These are phyloP conservation scores for Sutorius eximius DNA, from an alignment of 1,284 basidiomycete species.

Conservation along the genomic window DNA sequence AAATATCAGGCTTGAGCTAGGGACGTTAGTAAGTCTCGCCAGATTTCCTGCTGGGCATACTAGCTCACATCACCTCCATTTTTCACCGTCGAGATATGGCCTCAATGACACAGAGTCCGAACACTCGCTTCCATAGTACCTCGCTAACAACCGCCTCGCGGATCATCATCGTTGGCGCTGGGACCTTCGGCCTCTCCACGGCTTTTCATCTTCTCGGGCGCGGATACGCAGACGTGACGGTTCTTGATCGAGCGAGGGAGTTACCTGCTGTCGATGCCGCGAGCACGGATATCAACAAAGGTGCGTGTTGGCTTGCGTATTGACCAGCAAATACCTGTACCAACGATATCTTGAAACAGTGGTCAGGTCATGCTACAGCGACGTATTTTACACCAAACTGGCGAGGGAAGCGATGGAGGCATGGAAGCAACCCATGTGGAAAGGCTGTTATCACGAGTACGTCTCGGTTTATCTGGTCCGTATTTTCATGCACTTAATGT, in stretches of 20 bases:
- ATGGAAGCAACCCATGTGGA: slow-evolving; percentile 73
- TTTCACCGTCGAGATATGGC: slow-evolving; percentile 9
- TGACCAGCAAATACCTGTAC: background rate
- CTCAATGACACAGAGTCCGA: background rate
- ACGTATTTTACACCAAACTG: slow-evolving; percentile 67
- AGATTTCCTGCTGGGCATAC: too few species aligned
- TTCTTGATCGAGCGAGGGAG: slow-evolving; percentile 66
- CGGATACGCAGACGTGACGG: slow-evolving; percentile 67
- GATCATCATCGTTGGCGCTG: slow-evolving; percentile 79
- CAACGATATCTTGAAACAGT: slow-evolving; percentile 41
- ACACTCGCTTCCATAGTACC: background rate
- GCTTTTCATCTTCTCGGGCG: slow-evolving; percentile 72
- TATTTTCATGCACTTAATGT: background rate
- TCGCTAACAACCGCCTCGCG: slow-evolving; percentile 10
- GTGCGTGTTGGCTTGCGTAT: slow-evolving; percentile 38
- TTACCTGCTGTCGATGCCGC: slow-evolving; percentile 80
- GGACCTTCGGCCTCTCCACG: slow-evolving; percentile 84
- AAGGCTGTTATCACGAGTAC: slow-evolving; percentile 79
- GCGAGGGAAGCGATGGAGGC: slow-evolving; percentile 69
- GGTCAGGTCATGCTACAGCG: slow-evolving; percentile 69
- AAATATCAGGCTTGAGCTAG: too few species aligned
- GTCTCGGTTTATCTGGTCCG: slow-evolving; percentile 26
- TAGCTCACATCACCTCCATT: too few species aligned
- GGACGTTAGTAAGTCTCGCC: too few species aligned
- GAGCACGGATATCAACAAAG: slow-evolving; percentile 83